A percentile compares a stretch with the other conserved stretches of the same genome.
Conservation (phyloP, 2,329 filamentous ascomycete species). For the Pyricularia pennisetigena region DNA sequence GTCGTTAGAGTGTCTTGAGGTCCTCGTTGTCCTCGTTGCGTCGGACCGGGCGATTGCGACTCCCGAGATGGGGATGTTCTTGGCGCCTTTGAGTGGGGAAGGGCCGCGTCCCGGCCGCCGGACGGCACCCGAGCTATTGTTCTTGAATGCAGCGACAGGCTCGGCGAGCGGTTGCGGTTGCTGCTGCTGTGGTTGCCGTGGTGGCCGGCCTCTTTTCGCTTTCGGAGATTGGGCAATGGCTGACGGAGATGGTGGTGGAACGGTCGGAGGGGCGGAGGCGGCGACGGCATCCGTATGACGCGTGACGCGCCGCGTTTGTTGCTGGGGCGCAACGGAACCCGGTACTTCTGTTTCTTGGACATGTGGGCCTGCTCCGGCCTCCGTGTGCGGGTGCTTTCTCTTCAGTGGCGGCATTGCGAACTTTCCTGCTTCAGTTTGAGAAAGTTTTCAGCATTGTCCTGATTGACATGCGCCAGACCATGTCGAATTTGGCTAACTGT, state of each 20-base stretch:
- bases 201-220: neutral
- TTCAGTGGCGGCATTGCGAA: constrained; percentile 18
- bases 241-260: constrained; percentile 12
- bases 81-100: neutral
- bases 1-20: constrained; percentile 8
- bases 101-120: constrained; percentile 20
- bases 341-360: neutral
- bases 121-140: constrained; percentile 31
- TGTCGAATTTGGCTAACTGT: neutral
- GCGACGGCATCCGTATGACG: constrained; percentile 18
- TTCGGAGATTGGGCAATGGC: neutral
- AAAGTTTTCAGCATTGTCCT: neutral
- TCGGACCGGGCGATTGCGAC: neutral
- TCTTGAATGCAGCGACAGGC: neutral
- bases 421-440: too few relatives aligned
- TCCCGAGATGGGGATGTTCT: neutral
- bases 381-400: constrained; percentile 18
- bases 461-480: neutral
- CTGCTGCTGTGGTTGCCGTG: neutral
- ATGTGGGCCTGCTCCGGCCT: constrained; percentile 1
- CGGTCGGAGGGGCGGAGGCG: constrained; percentile 19
- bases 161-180: neutral
- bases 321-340: neutral
- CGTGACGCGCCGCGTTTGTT: constrained; percentile 20
- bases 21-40: constrained; percentile 10